A percentile compares a stretch with the other conserved stretches of the same genome.
phyloP scores from a whole-genome alignment of 2,329 filamentous ascomycete species.

The Penicillium sp. region DNA sequence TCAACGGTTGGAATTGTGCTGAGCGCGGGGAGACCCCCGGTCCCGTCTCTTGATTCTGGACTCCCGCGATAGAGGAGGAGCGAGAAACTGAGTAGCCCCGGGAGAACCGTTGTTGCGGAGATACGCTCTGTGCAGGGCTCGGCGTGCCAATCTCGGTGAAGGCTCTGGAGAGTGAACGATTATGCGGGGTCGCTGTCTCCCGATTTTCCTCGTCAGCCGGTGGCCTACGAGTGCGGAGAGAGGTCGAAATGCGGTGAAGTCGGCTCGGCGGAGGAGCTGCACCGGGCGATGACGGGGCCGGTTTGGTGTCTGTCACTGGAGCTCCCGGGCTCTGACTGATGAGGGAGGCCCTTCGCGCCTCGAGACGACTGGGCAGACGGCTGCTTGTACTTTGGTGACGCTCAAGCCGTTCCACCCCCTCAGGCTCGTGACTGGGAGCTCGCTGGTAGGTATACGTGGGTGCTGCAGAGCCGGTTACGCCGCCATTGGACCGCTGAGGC shows the following conservation, averaged over 20 bases:
- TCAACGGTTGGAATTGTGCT: constrained; percentile 23
- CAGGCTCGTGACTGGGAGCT: constrained; percentile 38
- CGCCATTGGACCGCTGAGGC: constrained; percentile 21
- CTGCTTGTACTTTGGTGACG: constrained; percentile 25
- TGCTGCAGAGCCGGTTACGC: constrained; percentile 25
- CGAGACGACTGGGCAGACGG: constrained; percentile 32
- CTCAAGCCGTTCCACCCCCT: constrained; percentile 24
- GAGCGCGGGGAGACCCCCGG: constrained; percentile 21
- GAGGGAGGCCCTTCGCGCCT: constrained; percentile 40
- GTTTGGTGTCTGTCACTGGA: constrained; percentile 15
- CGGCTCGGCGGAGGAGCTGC: constrained; percentile 32
- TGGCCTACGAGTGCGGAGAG: constrained; percentile 36
- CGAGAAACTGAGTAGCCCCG: constrained; percentile 27
- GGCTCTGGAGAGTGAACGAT: constrained; percentile 41
- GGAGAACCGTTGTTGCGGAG: constrained; percentile 34
- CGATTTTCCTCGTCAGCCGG: constrained; percentile 36
- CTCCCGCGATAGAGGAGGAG: constrained; percentile 23
- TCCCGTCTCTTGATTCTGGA: constrained; percentile 23
- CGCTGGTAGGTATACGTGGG: constrained; percentile 35
- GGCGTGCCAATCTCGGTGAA: constrained; percentile 40
- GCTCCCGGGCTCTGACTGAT: constrained; percentile 24
- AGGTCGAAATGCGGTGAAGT: constrained; percentile 40
- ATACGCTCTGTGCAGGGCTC: constrained; percentile 25
- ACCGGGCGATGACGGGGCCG: constrained; percentile 16
- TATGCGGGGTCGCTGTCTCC: constrained; percentile 28